A percentile compares a stretch with the other conserved stretches of the same genome.
These are phyloP conservation scores for Pharus latifolius DNA, from an alignment of 176 grass and related monocot genomes.

Conservation along the genomic window DNA sequence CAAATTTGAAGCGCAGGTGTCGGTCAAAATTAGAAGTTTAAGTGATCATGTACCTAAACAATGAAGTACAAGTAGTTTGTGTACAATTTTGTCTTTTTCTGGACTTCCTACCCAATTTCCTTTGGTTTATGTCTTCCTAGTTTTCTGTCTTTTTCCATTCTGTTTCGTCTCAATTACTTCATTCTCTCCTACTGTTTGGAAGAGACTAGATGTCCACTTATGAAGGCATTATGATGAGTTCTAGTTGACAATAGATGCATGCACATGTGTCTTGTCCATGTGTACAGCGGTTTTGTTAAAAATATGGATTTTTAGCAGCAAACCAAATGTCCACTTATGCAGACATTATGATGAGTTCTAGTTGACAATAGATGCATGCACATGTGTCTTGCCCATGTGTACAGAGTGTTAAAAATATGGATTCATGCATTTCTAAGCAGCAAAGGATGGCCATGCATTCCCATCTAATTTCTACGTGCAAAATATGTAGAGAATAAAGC, in stretches of 20 bases:
- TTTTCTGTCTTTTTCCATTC: background rate
- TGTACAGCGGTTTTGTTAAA: too few species aligned
- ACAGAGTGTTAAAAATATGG: background rate
- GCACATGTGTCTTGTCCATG: too few species aligned
- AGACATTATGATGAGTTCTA: background rate
- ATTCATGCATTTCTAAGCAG: background rate
- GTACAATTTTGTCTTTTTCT: background rate
- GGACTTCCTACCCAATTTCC: background rate
- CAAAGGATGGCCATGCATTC: background rate
- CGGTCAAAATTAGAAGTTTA: background rate
- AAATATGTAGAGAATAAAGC: background rate
- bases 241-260: too few species aligned
- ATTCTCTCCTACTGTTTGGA: too few species aligned
- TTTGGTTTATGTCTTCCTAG: background rate
- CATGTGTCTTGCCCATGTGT: background rate
- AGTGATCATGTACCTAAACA: background rate
- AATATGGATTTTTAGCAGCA: background rate
- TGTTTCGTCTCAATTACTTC: too few species aligned
- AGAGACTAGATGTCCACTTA: too few species aligned
- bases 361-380: background rate
- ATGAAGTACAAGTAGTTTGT: background rate
- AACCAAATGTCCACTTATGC: background rate
- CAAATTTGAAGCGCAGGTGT: background rate
- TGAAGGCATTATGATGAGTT: too few species aligned
- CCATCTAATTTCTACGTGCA: background rate